A percentile compares a stretch with the other conserved stretches of the same genome.
Conservation (phyloP, 257 asterid species). For the Lycium ferocissimum region DNA sequence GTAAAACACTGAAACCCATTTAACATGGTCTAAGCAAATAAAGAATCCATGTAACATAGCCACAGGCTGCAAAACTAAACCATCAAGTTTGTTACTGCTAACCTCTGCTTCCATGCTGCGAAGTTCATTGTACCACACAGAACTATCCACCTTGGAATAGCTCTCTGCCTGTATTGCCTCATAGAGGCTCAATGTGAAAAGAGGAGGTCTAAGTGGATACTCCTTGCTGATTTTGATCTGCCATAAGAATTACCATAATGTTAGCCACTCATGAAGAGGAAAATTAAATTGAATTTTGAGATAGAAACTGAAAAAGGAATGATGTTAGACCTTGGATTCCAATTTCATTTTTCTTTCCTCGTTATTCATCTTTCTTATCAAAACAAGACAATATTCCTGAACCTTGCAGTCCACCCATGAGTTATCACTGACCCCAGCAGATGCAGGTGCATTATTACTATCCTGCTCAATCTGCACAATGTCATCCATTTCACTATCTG, state of each 20-base stretch:
- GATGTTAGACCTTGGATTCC: slow-evolving; percentile 76
- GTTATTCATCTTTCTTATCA: slow-evolving; percentile 57
- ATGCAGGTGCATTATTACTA: slow-evolving; percentile 43
- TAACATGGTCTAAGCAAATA: slow-evolving; percentile 6
- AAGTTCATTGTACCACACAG: slow-evolving; percentile 86
- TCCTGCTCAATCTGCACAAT: slow-evolving; percentile 60
- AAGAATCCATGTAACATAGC: not conserved
- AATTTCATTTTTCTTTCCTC: slow-evolving; percentile 59
- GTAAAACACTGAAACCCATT: not conserved
- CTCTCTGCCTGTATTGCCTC: slow-evolving; percentile 52
- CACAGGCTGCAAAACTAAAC: slow-evolving; percentile 9
- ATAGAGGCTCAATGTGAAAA: slow-evolving; percentile 56
- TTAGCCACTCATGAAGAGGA: slow-evolving; percentile 11
- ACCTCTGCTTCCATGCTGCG: slow-evolving; percentile 99
- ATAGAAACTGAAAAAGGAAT: slow-evolving; percentile 29
- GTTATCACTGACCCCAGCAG: slow-evolving; percentile 39
- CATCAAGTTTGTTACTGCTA: slow-evolving; percentile 36
- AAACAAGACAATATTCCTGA: slow-evolving; percentile 67
- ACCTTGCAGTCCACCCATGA: slow-evolving; percentile 71
- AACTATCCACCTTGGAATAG: slow-evolving; percentile 48
- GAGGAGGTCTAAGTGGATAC: slow-evolving; percentile 95
- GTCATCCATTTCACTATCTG: slow-evolving; percentile 80
- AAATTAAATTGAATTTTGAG: slow-evolving; percentile 24
- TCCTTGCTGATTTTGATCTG: slow-evolving; percentile 83
- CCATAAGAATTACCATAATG: slow-evolving; percentile 24